A percentile compares a stretch with the other conserved stretches of the same genome.
Evolutionary conservation across 208 protist species (phyloP).

Genomic region (Trypanosoma cruzi): DNA sequence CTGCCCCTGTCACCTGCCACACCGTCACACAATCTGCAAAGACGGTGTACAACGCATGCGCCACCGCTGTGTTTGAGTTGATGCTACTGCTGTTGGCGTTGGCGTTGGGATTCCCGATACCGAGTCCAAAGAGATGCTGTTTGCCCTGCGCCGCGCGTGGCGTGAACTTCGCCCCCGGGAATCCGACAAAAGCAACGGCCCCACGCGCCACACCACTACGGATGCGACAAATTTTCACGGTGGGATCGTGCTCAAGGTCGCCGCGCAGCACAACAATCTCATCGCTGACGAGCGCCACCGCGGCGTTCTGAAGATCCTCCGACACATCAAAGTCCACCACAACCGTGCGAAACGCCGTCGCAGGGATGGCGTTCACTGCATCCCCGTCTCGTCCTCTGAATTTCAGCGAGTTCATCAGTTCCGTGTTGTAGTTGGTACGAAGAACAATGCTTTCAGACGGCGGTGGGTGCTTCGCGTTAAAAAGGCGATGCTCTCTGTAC

Average conservation of each 20-base stretch:
- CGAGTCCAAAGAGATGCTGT: slow-evolving; percentile 7
- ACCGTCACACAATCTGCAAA: slow-evolving; percentile 59
- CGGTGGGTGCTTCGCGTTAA: slow-evolving; percentile 30
- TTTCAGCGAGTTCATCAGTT: slow-evolving; percentile 18
- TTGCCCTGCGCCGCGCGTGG: slow-evolving; percentile 8
- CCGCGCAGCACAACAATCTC: slow-evolving; percentile 73
- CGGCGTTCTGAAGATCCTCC: slow-evolving; percentile 81
- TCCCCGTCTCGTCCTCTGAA: slow-evolving; percentile 19
- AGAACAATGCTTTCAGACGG: slow-evolving; percentile 24
- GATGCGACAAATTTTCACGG: slow-evolving; percentile 34
- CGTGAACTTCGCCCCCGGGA: slow-evolving; percentile 19
- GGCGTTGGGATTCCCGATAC: slow-evolving; percentile 3
- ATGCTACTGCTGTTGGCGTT: slow-evolving; percentile 5
- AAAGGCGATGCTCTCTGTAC: slow-evolving; percentile 48
- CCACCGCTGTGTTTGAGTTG: neutral
- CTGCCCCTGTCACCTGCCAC: slow-evolving; percentile 37
- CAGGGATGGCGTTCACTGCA: slow-evolving; percentile 20
- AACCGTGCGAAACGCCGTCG: slow-evolving; percentile 34
- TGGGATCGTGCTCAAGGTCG: slow-evolving; percentile 44
- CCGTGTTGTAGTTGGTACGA: slow-evolving; percentile 27
- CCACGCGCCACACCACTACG: slow-evolving; percentile 37
- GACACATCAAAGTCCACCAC: slow-evolving; percentile 87
- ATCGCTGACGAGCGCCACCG: slow-evolving; percentile 85
- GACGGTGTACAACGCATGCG: slow-evolving; percentile 54
- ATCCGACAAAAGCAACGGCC: slow-evolving; percentile 48